Conservation (phyloP, 2,329 filamentous ascomycete species). For the Mycosphaerella sp. region DNA sequence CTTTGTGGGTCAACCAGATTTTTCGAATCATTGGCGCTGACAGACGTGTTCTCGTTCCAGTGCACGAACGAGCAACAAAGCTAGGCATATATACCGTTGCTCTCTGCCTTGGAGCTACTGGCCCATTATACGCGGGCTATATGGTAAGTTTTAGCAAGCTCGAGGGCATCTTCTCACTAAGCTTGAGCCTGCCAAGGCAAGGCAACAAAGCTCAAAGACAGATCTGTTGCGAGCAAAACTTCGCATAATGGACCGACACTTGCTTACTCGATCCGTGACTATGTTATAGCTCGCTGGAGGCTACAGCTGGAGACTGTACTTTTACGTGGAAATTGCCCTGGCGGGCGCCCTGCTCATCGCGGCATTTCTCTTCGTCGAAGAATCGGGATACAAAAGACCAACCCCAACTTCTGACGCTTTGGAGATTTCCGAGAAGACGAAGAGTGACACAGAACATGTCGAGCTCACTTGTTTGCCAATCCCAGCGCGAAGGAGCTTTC, state of each 20-base stretch:
- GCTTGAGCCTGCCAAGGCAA: no score
- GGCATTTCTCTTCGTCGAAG: slow-evolving; percentile 55
- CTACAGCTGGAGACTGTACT: slow-evolving; percentile 56
- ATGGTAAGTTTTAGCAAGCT: slow-evolving; percentile 36
- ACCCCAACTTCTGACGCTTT: background rate
- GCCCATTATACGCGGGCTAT: slow-evolving; percentile 55
- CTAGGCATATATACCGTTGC: slow-evolving; percentile 57
- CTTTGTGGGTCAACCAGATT: no score
- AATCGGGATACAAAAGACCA: slow-evolving; percentile 48
- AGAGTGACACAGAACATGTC: slow-evolving; percentile 17
- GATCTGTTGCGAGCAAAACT: no score
- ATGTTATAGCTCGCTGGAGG: slow-evolving; percentile 40
- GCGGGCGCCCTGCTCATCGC: slow-evolving; percentile 40
- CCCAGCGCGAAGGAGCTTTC: slow-evolving; percentile 29
- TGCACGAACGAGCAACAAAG: slow-evolving; percentile 44
- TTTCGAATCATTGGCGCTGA: slow-evolving; percentile 11
- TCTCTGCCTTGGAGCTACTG: slow-evolving; percentile 51
- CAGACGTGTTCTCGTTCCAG: background rate
- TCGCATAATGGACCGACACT: no score
- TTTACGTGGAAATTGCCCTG: slow-evolving; percentile 56
- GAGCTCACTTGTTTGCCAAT: slow-evolving; percentile 23
- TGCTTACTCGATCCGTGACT: no score
- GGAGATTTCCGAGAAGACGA: slow-evolving; percentile 14
- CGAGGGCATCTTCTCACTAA: no score
- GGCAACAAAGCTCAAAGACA: no score